phyloP scores from a whole-genome alignment of 169 alveolate species.

The Theileria parva region DNA sequence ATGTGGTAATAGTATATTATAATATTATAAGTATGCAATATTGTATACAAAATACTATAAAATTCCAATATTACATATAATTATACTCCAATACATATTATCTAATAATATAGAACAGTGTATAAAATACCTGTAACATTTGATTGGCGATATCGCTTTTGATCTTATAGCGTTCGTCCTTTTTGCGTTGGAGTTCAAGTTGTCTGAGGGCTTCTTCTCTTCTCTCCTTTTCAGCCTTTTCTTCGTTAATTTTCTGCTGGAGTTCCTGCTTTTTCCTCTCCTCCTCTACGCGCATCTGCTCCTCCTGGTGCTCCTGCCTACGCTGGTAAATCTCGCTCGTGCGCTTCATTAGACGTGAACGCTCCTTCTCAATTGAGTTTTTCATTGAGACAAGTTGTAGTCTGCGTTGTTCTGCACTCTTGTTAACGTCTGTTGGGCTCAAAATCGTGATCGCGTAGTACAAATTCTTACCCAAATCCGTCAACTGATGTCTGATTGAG shows the following conservation, averaged over 20 bases:
- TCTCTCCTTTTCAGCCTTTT: conserved; percentile 74
- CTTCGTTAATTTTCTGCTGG: conserved; percentile 73
- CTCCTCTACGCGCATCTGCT: conserved; percentile 64
- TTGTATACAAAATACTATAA: too few relatives aligned
- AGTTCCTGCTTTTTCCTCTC: conserved; percentile 60
- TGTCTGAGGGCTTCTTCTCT: conserved; percentile 81
- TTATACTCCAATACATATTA: too few relatives aligned
- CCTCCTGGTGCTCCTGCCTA: conserved; percentile 70
- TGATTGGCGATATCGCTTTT: conserved; percentile 78
- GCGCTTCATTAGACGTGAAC: conserved; percentile 49
- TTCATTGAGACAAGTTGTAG: conserved; percentile 55
- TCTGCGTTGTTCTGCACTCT: conserved; percentile 37
- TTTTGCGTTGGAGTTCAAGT: conserved; percentile 79
- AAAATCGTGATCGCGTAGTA: conserved; percentile 54
- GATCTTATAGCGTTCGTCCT: conserved; percentile 83
- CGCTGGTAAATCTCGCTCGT: conserved; percentile 64
- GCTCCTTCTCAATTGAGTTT: conserved; percentile 60
- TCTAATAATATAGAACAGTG: conserved; percentile 52
- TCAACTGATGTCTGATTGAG: conserved; percentile 58
- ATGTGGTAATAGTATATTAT: too few relatives aligned
- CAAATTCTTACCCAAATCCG: conserved; percentile 60
- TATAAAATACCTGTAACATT: conserved; percentile 71
- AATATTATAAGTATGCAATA: too few relatives aligned
- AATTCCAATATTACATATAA: too few relatives aligned
- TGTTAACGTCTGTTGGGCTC: conserved; percentile 29